These are phyloP conservation scores for Cyberlindnera suaveolens DNA, from an alignment of 805 yeast species.

Conservation along the genomic window DNA sequence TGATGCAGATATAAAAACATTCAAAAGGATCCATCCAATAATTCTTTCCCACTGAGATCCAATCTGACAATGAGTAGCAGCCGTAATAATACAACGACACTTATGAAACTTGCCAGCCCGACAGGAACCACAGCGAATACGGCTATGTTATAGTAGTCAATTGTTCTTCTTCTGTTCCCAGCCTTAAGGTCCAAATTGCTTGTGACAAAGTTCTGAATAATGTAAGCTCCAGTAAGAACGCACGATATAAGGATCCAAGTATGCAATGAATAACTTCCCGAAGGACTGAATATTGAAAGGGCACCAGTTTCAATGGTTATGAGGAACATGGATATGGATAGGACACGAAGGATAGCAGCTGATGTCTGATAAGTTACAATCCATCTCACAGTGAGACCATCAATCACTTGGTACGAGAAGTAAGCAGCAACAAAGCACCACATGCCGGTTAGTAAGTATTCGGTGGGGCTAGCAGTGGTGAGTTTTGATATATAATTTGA, in stretches of 20 bases:
- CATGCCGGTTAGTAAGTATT: conserved; percentile 74
- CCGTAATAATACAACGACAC: conserved; percentile 81
- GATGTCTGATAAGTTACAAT: conserved; percentile 82
- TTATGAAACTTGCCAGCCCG: conserved; percentile 87
- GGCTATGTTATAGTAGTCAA: conserved; percentile 81
- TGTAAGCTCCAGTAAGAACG: conserved; percentile 71
- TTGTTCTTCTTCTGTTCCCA: conserved; percentile 44
- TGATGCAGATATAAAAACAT: background rate
- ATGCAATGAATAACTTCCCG: conserved; percentile 69
- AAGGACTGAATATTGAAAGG: conserved; percentile 61
- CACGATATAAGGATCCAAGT: conserved; percentile 92
- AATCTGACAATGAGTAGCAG: conserved; percentile 68
- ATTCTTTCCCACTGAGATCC: conserved; percentile 35
- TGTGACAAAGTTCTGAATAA: conserved; percentile 82
- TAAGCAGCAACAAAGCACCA: conserved; percentile 92
- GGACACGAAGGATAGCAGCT: conserved; percentile 83
- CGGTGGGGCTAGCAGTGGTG: conserved; percentile 65
- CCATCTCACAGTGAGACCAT: conserved; percentile 90
- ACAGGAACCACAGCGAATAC: conserved; percentile 98
- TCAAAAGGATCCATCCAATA: conserved; percentile 5
- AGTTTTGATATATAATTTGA: conserved; percentile 17
- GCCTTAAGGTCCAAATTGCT: conserved; percentile 50
- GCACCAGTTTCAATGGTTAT: conserved; percentile 65
- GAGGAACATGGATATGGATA: conserved; percentile 72
- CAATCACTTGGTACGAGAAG: conserved; percentile 75